phyloP scores from a whole-genome alignment of 768 basidiomycete genomes.

The Inosperma sp. region DNA sequence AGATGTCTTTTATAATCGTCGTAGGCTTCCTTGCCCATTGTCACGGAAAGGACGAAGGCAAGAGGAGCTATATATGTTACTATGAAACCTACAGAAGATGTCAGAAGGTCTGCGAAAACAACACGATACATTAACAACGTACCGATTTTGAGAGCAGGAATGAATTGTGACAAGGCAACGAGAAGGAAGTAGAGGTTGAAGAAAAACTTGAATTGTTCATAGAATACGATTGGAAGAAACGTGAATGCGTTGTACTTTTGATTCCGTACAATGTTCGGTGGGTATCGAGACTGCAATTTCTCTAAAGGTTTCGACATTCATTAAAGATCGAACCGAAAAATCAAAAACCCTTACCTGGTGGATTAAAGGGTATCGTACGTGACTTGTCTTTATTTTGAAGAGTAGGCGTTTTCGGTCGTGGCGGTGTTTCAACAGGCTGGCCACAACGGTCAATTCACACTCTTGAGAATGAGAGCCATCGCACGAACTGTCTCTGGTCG shows the following conservation, averaged over 20 bases:
- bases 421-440: slow-evolving; percentile 24
- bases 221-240: slow-evolving; percentile 96
- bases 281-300: slow-evolving; percentile 64
- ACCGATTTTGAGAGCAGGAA: slow-evolving; percentile 96
- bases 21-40: slow-evolving; percentile 98
- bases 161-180: slow-evolving; percentile 92
- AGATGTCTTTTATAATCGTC: slow-evolving; percentile 95
- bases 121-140: slow-evolving; percentile 20
- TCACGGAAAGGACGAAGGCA: slow-evolving; percentile 90
- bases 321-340: not conserved
- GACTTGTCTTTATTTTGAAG: slow-evolving; percentile 59
- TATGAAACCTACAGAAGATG: slow-evolving; percentile 67
- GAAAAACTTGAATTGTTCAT: slow-evolving; percentile 99
- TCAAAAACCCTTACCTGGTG: slow-evolving; percentile 43
- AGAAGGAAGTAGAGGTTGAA: slow-evolving; percentile 98
- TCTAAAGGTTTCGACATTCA: slow-evolving; percentile 43
- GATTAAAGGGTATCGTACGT: slow-evolving; percentile 71
- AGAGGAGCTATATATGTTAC: slow-evolving; percentile 94
- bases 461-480: not conserved
- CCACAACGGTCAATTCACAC: slow-evolving; percentile 9
- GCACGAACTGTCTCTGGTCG: slow-evolving; percentile 18
- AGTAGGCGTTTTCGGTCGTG: slow-evolving; percentile 23
- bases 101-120: not conserved
- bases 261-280: slow-evolving; percentile 91
- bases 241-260: slow-evolving; percentile 97